Evolutionary conservation across 2,329 filamentous ascomycete species (phyloP), one percentile per base, ranked within the genome.

Genomic region (Xylariaceae sp.): DNA sequence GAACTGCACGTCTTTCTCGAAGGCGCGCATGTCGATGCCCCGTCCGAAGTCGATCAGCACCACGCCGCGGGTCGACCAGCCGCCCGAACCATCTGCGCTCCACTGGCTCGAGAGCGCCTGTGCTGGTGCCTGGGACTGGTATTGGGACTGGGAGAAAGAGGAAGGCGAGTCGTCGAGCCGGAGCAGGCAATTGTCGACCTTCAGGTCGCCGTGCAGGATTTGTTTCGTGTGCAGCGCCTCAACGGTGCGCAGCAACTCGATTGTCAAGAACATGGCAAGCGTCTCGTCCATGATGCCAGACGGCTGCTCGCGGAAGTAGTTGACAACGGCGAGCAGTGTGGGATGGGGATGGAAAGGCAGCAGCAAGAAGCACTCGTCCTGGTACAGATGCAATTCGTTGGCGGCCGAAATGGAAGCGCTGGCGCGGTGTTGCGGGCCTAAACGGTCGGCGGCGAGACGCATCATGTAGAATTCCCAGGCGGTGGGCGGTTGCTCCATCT

Each of bases 381-480:
- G 81, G 76, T 92, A 97, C 7, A 96, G 79, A 67, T 97, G 94
- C 76, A 96, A 84, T 68, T 96, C 92, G 61, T 96, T 88, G 0
- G 88, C 92, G 36, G 84, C 80, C 1, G 95, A 84, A 54, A 99
- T 78, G 13, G 89, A 95, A 2, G 89, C 84, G 0, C 84, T 79
- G 0, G 87, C 86, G 13, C 92, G 85, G 55, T 87, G 74, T 29
- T 80, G 81, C 1, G 86, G 79, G 0, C 86, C 87, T 0, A 99
- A 77, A 0, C 94, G 87, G 19, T 81, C 76, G 59, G 92, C 89
- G 1, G 88, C 84, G 51, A 90, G 82, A 1, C 89, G 86, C 76
- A 97, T 90, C 71, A 99, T 95, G 72, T 96, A 88, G 67, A 97
- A 99, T 68, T 99, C 94, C 94, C 94, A 99, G 0, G 88, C 80